Conservation (phyloP, 805 yeast species). For the Nematodospora valgi region DNA sequence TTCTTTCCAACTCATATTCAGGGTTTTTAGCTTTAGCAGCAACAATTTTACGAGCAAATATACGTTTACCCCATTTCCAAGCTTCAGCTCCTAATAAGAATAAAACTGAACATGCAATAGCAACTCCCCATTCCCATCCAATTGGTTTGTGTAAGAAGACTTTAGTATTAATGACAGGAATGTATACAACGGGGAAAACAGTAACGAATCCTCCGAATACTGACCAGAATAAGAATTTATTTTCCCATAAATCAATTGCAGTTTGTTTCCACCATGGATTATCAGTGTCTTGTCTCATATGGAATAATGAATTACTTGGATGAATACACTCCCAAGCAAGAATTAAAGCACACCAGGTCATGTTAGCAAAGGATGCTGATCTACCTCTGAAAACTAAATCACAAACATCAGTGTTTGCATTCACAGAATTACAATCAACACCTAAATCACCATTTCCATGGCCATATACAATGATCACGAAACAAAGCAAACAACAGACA, state of each 20-base stretch:
- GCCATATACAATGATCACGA: conserved; percentile 35
- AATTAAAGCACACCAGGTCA: conserved; percentile 41
- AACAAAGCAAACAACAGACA: conserved; percentile 34
- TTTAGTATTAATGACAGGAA: conserved; percentile 38
- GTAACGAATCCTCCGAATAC: conserved; percentile 32
- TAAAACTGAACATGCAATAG: conserved; percentile 27
- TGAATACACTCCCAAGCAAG: conserved; percentile 42
- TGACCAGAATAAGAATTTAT: conserved; percentile 37
- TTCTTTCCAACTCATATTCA: conserved; percentile 40
- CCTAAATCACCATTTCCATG: conserved; percentile 40
- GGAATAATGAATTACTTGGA: conserved; percentile 31
- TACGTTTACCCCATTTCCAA: conserved; percentile 38
- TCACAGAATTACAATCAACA: conserved; percentile 27
- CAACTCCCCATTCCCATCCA: conserved; percentile 39
- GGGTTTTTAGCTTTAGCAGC: conserved; percentile 21
- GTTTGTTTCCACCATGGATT: conserved; percentile 36
- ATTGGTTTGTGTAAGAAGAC: conserved; percentile 37
- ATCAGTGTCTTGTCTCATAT: conserved; percentile 35
- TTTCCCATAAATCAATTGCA: conserved; percentile 31
- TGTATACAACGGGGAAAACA: conserved; percentile 39
- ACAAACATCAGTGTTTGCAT: conserved; percentile 20
- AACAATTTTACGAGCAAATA: conserved; percentile 21
- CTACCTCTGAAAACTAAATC: conserved; percentile 35
- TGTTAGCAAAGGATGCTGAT: conserved; percentile 35
- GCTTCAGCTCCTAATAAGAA: conserved; percentile 34